Evolutionary conservation across 2,329 filamentous ascomycete species (phyloP), one percentile per base, ranked within the genome.

Genomic region (Fusarium armeniacum): DNA sequence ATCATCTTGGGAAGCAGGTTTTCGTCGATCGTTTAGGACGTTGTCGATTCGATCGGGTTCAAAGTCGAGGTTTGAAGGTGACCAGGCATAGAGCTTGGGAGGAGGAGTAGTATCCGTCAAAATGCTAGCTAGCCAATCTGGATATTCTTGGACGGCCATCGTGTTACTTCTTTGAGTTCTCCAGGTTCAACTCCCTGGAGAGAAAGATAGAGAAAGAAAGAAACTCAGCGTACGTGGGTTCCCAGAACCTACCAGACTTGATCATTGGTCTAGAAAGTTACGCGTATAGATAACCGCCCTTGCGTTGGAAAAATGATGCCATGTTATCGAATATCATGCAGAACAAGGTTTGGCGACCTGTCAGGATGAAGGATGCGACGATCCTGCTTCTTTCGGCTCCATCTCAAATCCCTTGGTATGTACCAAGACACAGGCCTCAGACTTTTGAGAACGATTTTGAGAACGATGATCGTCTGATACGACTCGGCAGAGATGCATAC

Each of bases 1-100:
- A 16, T 35, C 15, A 12, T 13, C n/a, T 22, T 15, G 28, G 1
- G n/a, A 1, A 9, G 9, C 7, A 9, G 13, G 6, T 3, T n/a
- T 24, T 5, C 3, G 22, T 6, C 30, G 35, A 9, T 20, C 36
- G 6, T 58, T 36, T 2, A 13, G 32, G 10, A 11, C 11, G 11
- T n/a, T 13, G 1, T 41, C 28, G 5, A 16, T 18, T n/a, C 18
- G 22, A 8, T 26, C 26, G 1, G 13, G 8, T 11, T 33, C 38
- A 6, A 35, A n/a, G 11, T 41, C 26, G 22, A 62, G 45, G 8
- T 62, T 62, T 30, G 40, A 41, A 13, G 28, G 33, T 9, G 55
- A 60, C 59, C 55, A 62, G 6, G 59, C 55, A n/a, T 53, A 62
- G 9, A 62, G 13, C 11, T 53, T 53, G 20, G 55, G 55, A 22